phyloP scores from a whole-genome alignment of 1,284 basidiomycete genomes.

The Malassezia furfur region DNA sequence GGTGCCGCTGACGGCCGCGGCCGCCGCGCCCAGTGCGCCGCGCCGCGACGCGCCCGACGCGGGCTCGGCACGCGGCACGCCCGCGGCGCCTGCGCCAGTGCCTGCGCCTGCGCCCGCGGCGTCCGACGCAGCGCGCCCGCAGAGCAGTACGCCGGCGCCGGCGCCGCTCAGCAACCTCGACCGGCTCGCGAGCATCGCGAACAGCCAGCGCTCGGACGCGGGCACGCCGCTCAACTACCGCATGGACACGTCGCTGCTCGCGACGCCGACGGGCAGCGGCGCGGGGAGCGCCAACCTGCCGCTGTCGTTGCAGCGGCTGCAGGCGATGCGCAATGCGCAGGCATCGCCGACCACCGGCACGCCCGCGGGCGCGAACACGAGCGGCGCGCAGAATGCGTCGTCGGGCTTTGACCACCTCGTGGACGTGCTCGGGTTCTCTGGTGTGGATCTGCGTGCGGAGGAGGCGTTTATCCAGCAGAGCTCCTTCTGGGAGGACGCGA shows the following conservation, averaged over 20 bases:
- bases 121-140: neutral
- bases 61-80: neutral
- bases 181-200: slow-evolving; percentile 12
- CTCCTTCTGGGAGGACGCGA: slow-evolving; percentile 23
- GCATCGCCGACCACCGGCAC: neutral
- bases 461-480: slow-evolving; percentile 36
- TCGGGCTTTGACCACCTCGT: slow-evolving; percentile 28
- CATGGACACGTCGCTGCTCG: slow-evolving; percentile 4
- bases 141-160: neutral
- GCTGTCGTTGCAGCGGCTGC: slow-evolving; percentile 15
- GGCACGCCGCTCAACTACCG: neutral
- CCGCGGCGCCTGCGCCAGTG: neutral
- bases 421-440: slow-evolving; percentile 39
- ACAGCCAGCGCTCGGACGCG: slow-evolving; percentile 8
- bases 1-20: neutral
- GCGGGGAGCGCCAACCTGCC: slow-evolving; percentile 1
- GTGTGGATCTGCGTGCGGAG: slow-evolving; percentile 39
- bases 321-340: slow-evolving; percentile 13
- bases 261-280: slow-evolving; percentile 5
- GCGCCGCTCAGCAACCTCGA: slow-evolving; percentile 5
- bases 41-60: neutral
- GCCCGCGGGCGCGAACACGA: neutral
- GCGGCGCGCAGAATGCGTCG: neutral
- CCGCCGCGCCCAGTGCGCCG: neutral
- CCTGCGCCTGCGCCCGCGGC: neutral